Base-by-base conservation (phyloP, 257 asterid genomes). In the Solanum clarkiae region DNA sequence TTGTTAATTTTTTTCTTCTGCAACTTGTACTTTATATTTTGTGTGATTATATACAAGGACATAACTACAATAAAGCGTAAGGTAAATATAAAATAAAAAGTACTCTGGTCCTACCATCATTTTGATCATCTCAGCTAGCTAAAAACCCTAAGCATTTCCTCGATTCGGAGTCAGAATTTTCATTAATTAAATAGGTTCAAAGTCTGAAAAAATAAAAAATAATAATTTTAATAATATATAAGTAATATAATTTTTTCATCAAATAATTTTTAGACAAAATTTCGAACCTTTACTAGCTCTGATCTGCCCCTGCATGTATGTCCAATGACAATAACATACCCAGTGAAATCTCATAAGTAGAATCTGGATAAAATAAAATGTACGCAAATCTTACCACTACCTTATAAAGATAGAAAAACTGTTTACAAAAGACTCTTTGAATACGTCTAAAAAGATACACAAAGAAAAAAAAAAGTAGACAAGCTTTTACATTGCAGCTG, bases 401-500 rank as follows among this genome's bases (percentile, higher is more conserved):
- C 42, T 36, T 5, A 36, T 36, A 36, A 36, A 36, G 0, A 36
- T 36, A 36, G 0, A 4, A 36, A 36, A 36, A 5, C 4, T 36
- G 1, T 36, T 36, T 36, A 0, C 6, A 1, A 36, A 36, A 36
- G 40, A 36, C 40, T 0, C 0, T 3, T 2, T 2, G 1, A 0
- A 4, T 36, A 36, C 6, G 5, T 36, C 6, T 5, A 36, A 36
- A 36, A 53, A 54, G 3, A 14, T 49, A 49, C 53, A 10, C 2
- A 54, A 4, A 36, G 2, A 10, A 22, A 32, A 47, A 49, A 69
- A 65, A 68, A 53, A 86, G 63, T 42, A 75, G 24, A 49, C n/a
- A 22, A 44, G 18, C 75, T 60, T 80, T 77, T 44, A 36, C 56
- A 81, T 22, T 81, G 57, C 74, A 81, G 56, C 74, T 40, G 60